These are phyloP conservation scores for Amyloporia xantha DNA, from an alignment of 768 basidiomycete genomes.

Conservation along the genomic window DNA sequence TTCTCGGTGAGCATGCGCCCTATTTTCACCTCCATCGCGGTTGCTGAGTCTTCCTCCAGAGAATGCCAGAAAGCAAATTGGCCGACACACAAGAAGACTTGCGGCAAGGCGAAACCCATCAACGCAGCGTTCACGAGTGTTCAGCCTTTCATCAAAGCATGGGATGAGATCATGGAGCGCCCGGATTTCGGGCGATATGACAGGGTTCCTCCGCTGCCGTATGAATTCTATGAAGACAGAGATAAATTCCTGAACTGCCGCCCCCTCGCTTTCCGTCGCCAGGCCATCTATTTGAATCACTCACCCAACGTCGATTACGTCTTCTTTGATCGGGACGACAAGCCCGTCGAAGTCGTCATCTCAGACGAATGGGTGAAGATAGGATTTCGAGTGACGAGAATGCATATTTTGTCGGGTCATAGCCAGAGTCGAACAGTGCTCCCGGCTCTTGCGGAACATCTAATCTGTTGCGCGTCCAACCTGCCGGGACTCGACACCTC, in stretches of 20 bases:
- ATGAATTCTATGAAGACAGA: neutral
- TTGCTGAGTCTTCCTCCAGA: neutral
- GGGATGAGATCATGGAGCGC: no score
- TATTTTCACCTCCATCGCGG: neutral
- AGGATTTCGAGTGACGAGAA: neutral
- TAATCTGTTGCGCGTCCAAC: neutral
- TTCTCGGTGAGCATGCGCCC: neutral
- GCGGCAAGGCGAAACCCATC: no score
- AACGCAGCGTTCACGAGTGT: no score
- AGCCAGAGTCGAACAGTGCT: neutral
- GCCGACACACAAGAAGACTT: neutral
- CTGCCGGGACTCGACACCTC: neutral
- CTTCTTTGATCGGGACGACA: neutral
- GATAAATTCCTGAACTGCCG: neutral
- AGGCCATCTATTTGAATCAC: neutral
- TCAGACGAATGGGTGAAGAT: neutral
- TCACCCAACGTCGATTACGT: neutral
- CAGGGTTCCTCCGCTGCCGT: neutral
- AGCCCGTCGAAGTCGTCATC: neutral
- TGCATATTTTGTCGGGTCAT: neutral
- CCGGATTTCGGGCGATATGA: no score
- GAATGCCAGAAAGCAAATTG: neutral
- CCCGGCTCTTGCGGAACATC: neutral
- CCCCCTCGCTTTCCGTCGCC: neutral
- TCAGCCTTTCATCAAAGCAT: no score